Base-by-base conservation (phyloP, 768 basidiomycete genomes). In the Stropharia rugosoannulata region DNA sequence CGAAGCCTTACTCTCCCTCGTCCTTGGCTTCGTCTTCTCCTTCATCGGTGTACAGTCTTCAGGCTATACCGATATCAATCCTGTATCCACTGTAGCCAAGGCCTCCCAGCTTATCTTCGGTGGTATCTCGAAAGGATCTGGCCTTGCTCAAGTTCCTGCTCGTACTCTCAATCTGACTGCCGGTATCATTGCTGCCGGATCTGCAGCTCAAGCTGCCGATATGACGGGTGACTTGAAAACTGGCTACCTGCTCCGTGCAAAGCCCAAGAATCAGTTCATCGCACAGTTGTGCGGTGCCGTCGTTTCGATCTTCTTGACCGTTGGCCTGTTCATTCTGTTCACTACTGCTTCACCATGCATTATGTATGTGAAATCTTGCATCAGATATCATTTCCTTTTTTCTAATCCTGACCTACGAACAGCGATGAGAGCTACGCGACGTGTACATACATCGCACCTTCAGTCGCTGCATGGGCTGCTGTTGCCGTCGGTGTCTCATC, bases 221-320 rank as follows among this genome's bases (percentile, higher is more conserved):
- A 86, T 87, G 86, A 81, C 80, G 44, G 79, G 84, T 54, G 86
- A 87, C 65, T 66, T 87, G 61, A 86, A 87, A 71, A 83, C 86
- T n/a, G 83, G 83, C 57, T 85, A 85, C 66, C 81, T 87, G 55
- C 76, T 86, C 22, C 74, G 85, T 49, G 80, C 84, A 11, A 86
- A 84, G 61, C 85, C 85, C 38, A 76, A 70, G 53, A 81, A 82
- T 66, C 81, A 86, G 69, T 86, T 86, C 63, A 71, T 82, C 57
- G 83, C 80, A 22, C 84, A 85, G 68, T 69, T 85, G 3, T 75
- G 71, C 57, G 85, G 85, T 49, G 73, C 84, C 18, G 71, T 83
- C 53, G 80, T 85, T 46, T 78, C 86, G 18, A 72, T 85, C 35
- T 86, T 87, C 75, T 70, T 86, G 67, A 76, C 75, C 52, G 74